Evolutionary conservation across 2,329 filamentous ascomycete species (phyloP).

Genomic region (Sporothrix phasma): DNA sequence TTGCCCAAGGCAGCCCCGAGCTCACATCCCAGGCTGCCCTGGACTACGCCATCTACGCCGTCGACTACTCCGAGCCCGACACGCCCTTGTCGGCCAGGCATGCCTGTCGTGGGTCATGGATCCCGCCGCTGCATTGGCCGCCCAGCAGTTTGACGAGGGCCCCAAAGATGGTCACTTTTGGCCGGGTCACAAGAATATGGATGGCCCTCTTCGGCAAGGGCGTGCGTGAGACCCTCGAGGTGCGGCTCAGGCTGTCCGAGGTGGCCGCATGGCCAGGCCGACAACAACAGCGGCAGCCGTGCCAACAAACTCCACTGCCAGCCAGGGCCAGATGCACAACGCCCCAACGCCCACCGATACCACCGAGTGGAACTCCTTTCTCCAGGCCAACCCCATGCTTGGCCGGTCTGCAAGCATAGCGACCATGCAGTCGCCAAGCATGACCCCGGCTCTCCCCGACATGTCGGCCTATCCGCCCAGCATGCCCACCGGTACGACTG

Average conservation of each 20-base stretch:
- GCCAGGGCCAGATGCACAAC: conserved; percentile 20
- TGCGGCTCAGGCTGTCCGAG: conserved; percentile 76
- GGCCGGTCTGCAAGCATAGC: conserved; percentile 31
- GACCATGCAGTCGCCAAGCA: conserved; percentile 28
- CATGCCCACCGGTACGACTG: neutral
- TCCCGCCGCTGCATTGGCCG: conserved; percentile 20
- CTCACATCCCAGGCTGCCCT: conserved; percentile 59
- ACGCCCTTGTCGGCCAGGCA: conserved; percentile 90
- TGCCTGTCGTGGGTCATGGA: conserved; percentile 78
- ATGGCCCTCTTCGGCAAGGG: conserved; percentile 76
- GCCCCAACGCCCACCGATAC: conserved; percentile 48
- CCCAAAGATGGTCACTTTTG: conserved; percentile 65
- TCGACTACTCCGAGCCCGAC: conserved; percentile 92
- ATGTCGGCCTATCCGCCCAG: conserved; percentile 11
- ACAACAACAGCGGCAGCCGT: conserved; percentile 18
- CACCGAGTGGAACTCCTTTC: conserved; percentile 67
- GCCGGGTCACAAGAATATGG: conserved; percentile 77
- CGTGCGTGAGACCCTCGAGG: conserved; percentile 80
- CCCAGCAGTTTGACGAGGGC: conserved; percentile 42
- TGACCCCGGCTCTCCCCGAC: conserved; percentile 21
- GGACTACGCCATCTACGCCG: conserved; percentile 95
- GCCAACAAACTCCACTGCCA: neutral
- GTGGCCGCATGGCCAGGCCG: conserved; percentile 46
- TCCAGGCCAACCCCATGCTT: conserved; percentile 56
- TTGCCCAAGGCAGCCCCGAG: conserved; percentile 73